phyloP scores from a whole-genome alignment of 495 filamentous ascomycete species.

The Hyaloscypha variabilis region DNA sequence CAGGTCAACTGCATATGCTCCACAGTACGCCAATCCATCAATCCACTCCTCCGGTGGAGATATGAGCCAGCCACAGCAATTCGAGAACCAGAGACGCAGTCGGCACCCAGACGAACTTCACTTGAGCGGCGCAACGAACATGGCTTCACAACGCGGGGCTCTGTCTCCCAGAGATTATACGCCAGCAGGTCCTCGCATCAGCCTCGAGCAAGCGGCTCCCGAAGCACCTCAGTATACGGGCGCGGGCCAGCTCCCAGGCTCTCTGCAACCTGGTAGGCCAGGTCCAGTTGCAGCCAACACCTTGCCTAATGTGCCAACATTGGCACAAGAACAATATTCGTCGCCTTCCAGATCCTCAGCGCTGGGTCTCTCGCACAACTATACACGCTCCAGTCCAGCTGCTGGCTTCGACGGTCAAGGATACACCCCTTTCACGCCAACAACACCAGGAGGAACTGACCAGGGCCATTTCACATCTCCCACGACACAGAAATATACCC shows the following conservation, averaged over 20 bases:
- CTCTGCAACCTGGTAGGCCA: conserved; percentile 56
- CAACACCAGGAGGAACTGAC: conserved; percentile 60
- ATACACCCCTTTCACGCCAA: conserved; percentile 70
- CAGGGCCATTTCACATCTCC: conserved; percentile 68
- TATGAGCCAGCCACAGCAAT: conserved; percentile 50
- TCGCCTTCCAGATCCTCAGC: conserved; percentile 68
- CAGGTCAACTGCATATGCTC: conserved; percentile 18
- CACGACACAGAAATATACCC: conserved; percentile 65
- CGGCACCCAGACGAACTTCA: conserved; percentile 77
- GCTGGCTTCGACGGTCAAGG: conserved; percentile 68
- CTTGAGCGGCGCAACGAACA: conserved; percentile 54
- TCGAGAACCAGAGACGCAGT: conserved; percentile 57
- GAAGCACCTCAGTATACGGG: conserved; percentile 52
- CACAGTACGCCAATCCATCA: conserved; percentile 22
- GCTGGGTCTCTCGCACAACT: conserved; percentile 62
- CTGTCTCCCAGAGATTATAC: conserved; percentile 56
- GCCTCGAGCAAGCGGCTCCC: conserved; percentile 34
- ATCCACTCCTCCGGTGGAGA: conserved; percentile 18
- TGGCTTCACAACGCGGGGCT: conserved; percentile 41
- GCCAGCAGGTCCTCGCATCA: conserved; percentile 37
- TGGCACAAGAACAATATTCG: conserved; percentile 60
- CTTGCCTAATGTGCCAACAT: conserved; percentile 69
- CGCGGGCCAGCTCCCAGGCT: conserved; percentile 55
- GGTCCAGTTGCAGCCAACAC: conserved; percentile 69
- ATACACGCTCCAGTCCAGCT: conserved; percentile 85